Conservation (phyloP, 495 filamentous ascomycete species). For the Apodospora peruviana region DNA sequence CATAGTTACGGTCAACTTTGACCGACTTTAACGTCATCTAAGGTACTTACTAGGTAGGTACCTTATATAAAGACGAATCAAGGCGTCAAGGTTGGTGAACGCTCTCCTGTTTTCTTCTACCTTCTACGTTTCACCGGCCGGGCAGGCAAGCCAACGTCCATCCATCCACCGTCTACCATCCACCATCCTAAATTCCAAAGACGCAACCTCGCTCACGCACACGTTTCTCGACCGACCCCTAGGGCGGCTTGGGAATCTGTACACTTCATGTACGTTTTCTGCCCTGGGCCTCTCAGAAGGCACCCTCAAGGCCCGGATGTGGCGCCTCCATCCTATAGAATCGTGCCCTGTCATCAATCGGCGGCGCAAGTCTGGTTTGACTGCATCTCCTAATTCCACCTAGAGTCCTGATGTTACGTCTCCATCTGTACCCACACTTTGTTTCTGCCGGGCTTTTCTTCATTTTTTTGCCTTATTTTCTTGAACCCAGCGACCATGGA, state of each 20-base stretch:
- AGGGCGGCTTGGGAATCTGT: conserved; percentile 13
- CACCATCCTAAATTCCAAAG: too few species aligned
- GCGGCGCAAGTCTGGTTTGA: conserved; percentile 27
- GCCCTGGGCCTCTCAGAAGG: conserved; percentile 24
- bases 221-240: conserved; percentile 6
- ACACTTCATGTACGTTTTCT: conserved; percentile 20
- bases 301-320: conserved; percentile 19
- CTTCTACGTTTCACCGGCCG: neutral
- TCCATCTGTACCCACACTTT: conserved; percentile 15
- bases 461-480: conserved; percentile 11
- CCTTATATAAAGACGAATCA: too few species aligned
- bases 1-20: too few species aligned
- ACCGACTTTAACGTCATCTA: too few species aligned
- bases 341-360: conserved; percentile 36
- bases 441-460: conserved; percentile 10
- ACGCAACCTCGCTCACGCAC: neutral
- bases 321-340: conserved; percentile 27
- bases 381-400: conserved; percentile 24
- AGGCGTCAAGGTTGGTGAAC: too few species aligned
- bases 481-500: conserved; percentile 17
- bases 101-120: too few species aligned
- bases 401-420: conserved; percentile 28
- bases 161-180: neutral
- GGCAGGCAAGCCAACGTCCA: neutral
- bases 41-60: too few species aligned